Conservation (phyloP, 2,329 filamentous ascomycete genomes). For the Hypoxylon sp. region DNA sequence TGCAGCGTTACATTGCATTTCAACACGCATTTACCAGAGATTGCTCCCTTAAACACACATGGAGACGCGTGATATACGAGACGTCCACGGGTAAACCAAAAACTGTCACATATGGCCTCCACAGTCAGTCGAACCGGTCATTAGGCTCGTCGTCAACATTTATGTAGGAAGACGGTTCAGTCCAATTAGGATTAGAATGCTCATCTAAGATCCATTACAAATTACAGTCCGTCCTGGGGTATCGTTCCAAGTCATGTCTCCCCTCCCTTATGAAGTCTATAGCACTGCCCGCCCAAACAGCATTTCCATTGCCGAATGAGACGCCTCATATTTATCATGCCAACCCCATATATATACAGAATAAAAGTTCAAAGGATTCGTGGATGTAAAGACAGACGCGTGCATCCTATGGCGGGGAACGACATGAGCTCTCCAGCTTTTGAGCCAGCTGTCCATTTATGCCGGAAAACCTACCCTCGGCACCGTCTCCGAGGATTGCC, state of each 20-base stretch:
- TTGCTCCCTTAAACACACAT: slow-evolving; percentile 13
- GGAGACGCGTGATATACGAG: slow-evolving; percentile 21
- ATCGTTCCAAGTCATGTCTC: slow-evolving; percentile 48
- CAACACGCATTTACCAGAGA: slow-evolving; percentile 33
- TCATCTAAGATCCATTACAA: slow-evolving; percentile 43
- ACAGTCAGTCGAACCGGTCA: neutral
- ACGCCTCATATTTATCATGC: slow-evolving; percentile 39
- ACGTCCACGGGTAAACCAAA: slow-evolving; percentile 1
- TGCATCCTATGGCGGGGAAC: slow-evolving; percentile 39
- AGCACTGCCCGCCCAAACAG: slow-evolving; percentile 31
- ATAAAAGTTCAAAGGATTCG: slow-evolving; percentile 21
- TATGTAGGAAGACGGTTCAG: slow-evolving; percentile 5
- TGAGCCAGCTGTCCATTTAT: slow-evolving; percentile 54
- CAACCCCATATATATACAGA: slow-evolving; percentile 32
- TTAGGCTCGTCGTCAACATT: neutral
- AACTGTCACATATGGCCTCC: neutral
- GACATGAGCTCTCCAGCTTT: slow-evolving; percentile 47
- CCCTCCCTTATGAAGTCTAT: slow-evolving; percentile 40
- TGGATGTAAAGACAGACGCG: slow-evolving; percentile 7
- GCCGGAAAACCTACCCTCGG: slow-evolving; percentile 55
- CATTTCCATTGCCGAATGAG: slow-evolving; percentile 29
- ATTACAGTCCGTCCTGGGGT: slow-evolving; percentile 49
- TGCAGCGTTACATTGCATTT: slow-evolving; percentile 39
- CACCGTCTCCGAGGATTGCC: slow-evolving; percentile 61
- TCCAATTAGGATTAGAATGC: slow-evolving; percentile 38